phyloP scores from a whole-genome alignment of 2,329 filamentous ascomycete genomes.

The Colletotrichum chlorophyti region DNA sequence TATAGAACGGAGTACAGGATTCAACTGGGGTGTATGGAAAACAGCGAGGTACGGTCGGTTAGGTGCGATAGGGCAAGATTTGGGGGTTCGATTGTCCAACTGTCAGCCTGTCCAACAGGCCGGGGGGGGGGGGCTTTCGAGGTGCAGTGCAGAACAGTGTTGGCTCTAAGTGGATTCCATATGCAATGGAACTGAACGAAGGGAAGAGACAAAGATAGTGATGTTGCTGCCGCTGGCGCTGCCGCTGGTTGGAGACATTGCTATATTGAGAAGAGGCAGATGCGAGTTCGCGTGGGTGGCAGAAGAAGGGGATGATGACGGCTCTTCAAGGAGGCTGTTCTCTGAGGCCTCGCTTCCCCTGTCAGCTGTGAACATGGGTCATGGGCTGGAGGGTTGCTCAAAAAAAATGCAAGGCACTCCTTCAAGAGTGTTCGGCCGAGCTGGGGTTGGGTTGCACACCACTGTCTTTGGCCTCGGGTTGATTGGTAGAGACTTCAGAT shows the following conservation, averaged over 20 bases:
- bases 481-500: slow-evolving; percentile 22
- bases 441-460: slow-evolving; percentile 26
- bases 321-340: slow-evolving; percentile 34
- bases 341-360: slow-evolving; percentile 32
- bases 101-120: slow-evolving; percentile 45
- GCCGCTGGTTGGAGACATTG: slow-evolving; percentile 44
- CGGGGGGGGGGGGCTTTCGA: slow-evolving; percentile 35
- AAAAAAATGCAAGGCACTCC: slow-evolving; percentile 34
- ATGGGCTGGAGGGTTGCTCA: slow-evolving; percentile 8
- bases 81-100: slow-evolving; percentile 14
- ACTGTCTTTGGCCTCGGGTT: slow-evolving; percentile 23
- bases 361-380: slow-evolving; percentile 36
- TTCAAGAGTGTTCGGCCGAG: slow-evolving; percentile 25
- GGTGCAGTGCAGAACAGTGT: slow-evolving; percentile 35
- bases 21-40: slow-evolving; percentile 25
- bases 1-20: slow-evolving; percentile 23
- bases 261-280: slow-evolving; percentile 45
- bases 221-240: slow-evolving; percentile 18
- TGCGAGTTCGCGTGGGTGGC: slow-evolving; percentile 33
- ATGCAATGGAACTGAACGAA: slow-evolving; percentile 45
- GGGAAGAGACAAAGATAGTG: slow-evolving; percentile 40
- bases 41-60: slow-evolving; percentile 1
- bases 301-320: slow-evolving; percentile 33
- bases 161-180: slow-evolving; percentile 39
- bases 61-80: slow-evolving; percentile 10